Base-by-base conservation (phyloP, 2,329 filamentous ascomycete genomes). In the Geoglossum cookeanum region DNA sequence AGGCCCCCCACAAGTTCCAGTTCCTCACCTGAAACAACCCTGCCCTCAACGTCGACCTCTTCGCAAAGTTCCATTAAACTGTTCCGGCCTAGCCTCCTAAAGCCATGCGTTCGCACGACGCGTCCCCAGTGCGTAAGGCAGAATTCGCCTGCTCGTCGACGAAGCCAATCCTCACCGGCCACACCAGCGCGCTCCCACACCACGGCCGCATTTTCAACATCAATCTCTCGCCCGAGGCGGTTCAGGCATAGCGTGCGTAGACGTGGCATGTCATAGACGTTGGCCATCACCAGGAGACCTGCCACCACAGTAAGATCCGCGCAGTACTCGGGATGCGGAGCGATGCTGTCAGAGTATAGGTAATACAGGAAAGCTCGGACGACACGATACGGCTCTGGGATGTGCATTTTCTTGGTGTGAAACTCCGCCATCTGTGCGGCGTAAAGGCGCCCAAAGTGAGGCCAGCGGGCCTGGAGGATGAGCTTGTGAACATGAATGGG, bases 281-380 rank as follows among this genome's bases (percentile, higher is more conserved):
- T 96, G 48, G 89, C 89, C 87, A 98, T 94, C 61, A 98, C 91
- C 2, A 98, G 78, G 69, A 98, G 81, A 7, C 92, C 91, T 0
- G 92, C 91, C 13, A 97, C 89, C 63, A 96, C 90, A 33, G 83
- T 80, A 22, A 96, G 79, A 7, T 71, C 75, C 0, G 79, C 75
- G 52, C 78, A 79, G 60, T 75, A 75, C 54, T 84, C 78, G 0
- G 80, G 79, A 58, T 74, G 72, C n/a, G 68, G 70, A 1, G 70
- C 68, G 62, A 98, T 96, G 63, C 84, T 91, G 69, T 98, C 92
- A 0, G 92, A 96, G 70, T 98, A 98, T 0, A 98, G 79, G 66
- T 96, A 98, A 70, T 92, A 91, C 32, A 98, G 76, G 66, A 98
- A 98, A 0, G 91, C 88, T 63, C 87, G 89, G 52, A 98, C 92